Base-by-base conservation (phyloP, 805 yeast species). In the Starmerella ratchasimensis region DNA sequence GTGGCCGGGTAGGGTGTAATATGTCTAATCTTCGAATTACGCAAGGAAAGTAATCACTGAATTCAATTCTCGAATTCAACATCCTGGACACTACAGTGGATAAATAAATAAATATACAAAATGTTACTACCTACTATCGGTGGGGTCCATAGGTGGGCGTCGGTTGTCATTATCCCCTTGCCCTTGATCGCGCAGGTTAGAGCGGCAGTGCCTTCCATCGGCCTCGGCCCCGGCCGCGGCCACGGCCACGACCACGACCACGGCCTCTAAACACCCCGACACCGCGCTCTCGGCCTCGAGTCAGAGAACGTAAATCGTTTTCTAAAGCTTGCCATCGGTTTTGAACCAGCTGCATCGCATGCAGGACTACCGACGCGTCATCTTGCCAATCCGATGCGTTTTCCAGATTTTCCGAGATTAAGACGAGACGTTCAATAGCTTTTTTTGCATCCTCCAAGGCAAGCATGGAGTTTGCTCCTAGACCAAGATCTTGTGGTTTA, bases 191-290 rank as follows among this genome's bases (percentile, higher is more conserved):
- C n/a, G n/a, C n/a, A n/a, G n/a, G n/a, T n/a, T n/a, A n/a, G n/a
- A n/a, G n/a, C 4, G 34, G 33, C 23, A 31, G 5, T 4, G 33
- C 33, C 18, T 27, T 35, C 45, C 43, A 34, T 10, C 48, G 38
- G 21, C 45, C 45, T 2, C 51, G 37, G 18, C 51, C 51, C 4
- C 51, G 29, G 18, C 51, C 51, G 9, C 49, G 16, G 22, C 51
- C 51, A 1, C 50, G 35, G 5, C 48, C 50, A 7, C 45, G 31
- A 10, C 48, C 46, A 3, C 49, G 25, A 6, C 49, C 48, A 1
- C 47, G 27, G 13, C 38, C 41, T 1, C 44, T 21, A 14, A 18
- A 26, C n/a, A n/a, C n/a, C 13, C 22, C 33, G 8, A 15, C 31
- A 25, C 21, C 26, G 17, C 36, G 36, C 25, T 33, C 31, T 5